Evolutionary conservation across 1,284 basidiomycete genomes (phyloP).

Genomic region (Rhodotorula glutinis): DNA sequence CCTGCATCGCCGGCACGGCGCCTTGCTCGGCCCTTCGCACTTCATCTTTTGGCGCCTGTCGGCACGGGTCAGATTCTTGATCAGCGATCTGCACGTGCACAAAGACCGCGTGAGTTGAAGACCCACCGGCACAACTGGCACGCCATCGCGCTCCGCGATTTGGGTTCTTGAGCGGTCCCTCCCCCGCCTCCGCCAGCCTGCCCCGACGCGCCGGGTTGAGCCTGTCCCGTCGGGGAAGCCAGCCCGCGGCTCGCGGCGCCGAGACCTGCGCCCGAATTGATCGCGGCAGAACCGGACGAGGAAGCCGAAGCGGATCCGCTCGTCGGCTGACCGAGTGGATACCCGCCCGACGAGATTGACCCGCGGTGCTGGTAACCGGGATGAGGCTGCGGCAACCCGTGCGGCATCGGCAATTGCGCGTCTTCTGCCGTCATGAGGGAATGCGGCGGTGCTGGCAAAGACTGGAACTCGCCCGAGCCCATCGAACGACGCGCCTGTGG

Average conservation of each 20-base stretch:
- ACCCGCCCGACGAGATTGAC: too few species aligned
- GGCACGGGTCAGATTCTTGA: background rate
- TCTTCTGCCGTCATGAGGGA: background rate
- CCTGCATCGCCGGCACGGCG: constrained; percentile 26
- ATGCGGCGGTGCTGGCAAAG: background rate
- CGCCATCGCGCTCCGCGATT: constrained; percentile 31
- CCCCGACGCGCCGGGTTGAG: background rate
- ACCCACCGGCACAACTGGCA: constrained; percentile 28
- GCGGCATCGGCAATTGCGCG: background rate
- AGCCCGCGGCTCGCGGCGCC: background rate
- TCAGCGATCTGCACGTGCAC: too few species aligned
- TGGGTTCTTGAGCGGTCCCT: background rate
- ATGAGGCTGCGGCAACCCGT: too few species aligned
- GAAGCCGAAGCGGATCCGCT: background rate
- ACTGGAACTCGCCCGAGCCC: background rate
- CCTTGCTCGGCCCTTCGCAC: constrained; percentile 33
- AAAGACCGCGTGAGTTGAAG: too few species aligned
- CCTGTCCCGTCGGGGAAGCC: background rate
- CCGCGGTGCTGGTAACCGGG: too few species aligned
- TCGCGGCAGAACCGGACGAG: background rate
- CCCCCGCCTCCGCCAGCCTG: background rate
- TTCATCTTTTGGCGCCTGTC: constrained; percentile 23
- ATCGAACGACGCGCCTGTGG: background rate
- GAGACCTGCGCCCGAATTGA: background rate
- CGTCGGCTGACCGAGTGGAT: too few species aligned